Percentiles rank a stretch among this genome's conserved stretches.
These are phyloP conservation scores for Ogataea pilisensis DNA, from an alignment of 805 yeast species.

Conservation along the genomic window DNA sequence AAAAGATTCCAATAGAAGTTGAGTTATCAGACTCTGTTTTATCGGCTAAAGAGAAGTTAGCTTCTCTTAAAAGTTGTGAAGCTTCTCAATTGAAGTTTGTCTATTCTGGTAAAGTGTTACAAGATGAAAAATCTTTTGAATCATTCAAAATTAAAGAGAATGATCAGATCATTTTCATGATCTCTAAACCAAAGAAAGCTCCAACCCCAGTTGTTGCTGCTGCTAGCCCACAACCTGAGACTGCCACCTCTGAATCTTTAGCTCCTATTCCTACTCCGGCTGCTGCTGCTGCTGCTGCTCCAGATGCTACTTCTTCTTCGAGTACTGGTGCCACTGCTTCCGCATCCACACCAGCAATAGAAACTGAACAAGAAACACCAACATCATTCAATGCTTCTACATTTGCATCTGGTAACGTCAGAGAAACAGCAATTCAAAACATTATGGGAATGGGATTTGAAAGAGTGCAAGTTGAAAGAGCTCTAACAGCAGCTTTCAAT, in stretches of 20 bases:
- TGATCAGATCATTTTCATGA: conserved; percentile 91
- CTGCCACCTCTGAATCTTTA: conserved; percentile 25
- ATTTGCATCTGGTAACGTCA: conserved; percentile 71
- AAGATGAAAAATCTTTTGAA: conserved; percentile 72
- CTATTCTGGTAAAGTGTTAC: conserved; percentile 84
- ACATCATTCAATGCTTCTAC: conserved; percentile 42
- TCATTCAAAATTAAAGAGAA: conserved; percentile 74
- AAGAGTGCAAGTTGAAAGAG: conserved; percentile 80
- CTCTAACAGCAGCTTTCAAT: conserved; percentile 91
- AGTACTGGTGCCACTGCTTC: conserved; percentile 11
- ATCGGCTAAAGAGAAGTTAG: conserved; percentile 71
- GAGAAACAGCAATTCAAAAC: conserved; percentile 73
- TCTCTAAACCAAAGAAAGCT: conserved; percentile 49
- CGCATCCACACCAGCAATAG: conserved; percentile 5
- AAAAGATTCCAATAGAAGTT: conserved; percentile 74
- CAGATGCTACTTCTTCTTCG: conserved; percentile 20
- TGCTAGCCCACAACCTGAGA: conserved; percentile 14
- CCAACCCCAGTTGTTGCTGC: conserved; percentile 30
- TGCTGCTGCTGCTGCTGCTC: conserved; percentile 16
- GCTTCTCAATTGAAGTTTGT: conserved; percentile 79
- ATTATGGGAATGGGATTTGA: conserved; percentile 97
- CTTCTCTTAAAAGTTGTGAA: conserved; percentile 63
- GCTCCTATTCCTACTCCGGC: conserved; percentile 24
- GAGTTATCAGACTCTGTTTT: conserved; percentile 63
- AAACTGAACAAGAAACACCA: conserved; percentile 6